These are phyloP conservation scores for Pseudisothecium myosuroides DNA, from an alignment of 225 moss, liverwort and hornwort genomes.

Conservation along the genomic window DNA sequence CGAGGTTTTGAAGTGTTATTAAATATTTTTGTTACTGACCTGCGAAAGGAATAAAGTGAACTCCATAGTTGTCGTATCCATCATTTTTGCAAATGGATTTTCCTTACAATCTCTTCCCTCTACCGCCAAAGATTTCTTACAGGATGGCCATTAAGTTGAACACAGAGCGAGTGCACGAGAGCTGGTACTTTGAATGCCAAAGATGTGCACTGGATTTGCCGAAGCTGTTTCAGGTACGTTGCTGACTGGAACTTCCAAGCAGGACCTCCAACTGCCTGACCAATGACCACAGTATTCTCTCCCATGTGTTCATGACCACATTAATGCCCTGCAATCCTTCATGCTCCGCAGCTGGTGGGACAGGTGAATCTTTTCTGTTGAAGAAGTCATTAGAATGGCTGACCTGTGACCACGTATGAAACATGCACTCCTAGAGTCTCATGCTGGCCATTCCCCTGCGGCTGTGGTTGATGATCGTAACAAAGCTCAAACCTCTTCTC, in stretches of 20 bases:
- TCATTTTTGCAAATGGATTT: background rate
- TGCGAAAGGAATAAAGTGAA: background rate
- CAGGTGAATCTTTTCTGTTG: background rate
- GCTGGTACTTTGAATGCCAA: background rate
- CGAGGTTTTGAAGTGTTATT: too few species aligned
- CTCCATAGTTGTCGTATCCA: background rate
- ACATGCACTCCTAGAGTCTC: background rate
- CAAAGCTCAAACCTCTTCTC: background rate
- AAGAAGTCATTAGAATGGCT: background rate
- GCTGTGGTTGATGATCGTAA: too few species aligned
- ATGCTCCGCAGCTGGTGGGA: background rate
- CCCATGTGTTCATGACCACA: background rate
- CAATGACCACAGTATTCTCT: background rate
- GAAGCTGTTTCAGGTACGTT: background rate
- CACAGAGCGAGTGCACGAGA: conserved; percentile 4
- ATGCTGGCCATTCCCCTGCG: background rate
- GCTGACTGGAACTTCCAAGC: background rate
- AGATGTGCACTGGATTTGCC: conserved; percentile 10
- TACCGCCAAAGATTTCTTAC: background rate
- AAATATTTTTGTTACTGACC: background rate
- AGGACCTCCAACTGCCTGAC: background rate
- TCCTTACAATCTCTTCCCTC: background rate
- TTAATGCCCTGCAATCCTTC: background rate
- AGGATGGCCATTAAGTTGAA: background rate
- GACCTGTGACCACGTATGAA: background rate